Percentiles rank a stretch among this genome's conserved stretches.
phyloP scores from a whole-genome alignment of 768 basidiomycete genomes.

The Leccinum boreale region DNA sequence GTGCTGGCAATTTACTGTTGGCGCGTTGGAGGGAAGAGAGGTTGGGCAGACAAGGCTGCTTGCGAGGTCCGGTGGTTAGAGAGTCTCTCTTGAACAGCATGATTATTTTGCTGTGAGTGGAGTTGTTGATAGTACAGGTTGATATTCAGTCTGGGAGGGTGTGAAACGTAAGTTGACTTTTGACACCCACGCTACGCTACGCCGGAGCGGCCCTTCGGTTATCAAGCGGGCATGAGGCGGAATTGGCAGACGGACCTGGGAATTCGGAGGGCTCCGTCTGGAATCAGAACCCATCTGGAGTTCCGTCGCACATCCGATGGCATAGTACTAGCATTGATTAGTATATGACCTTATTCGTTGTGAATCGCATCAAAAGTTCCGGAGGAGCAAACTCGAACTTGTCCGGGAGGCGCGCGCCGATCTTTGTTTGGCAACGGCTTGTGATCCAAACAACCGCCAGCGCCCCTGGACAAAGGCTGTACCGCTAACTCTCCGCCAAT shows the following conservation, averaged over 20 bases:
- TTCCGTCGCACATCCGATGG: not conserved
- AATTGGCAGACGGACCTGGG: conserved; percentile 4
- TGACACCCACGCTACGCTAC: not conserved
- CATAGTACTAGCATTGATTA: not conserved
- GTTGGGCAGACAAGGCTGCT: not conserved
- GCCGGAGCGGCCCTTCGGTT: conserved; percentile 18
- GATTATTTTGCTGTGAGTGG: conserved; percentile 3
- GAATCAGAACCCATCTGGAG: not conserved
- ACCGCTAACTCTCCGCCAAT: not conserved
- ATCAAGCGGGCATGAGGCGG: conserved; percentile 9
- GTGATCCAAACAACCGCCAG: conserved; percentile 7
- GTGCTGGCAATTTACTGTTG: conserved; percentile 5
- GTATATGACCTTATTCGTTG: not conserved
- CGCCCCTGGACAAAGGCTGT: no score
- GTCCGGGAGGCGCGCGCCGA: not conserved
- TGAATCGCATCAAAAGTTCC: not conserved
- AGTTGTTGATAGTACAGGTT: conserved; percentile 25
- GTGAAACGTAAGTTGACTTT: conserved; percentile 29
- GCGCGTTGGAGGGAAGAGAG: conserved; percentile 2
- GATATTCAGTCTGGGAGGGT: conserved; percentile 1
- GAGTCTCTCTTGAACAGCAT: conserved; percentile 20
- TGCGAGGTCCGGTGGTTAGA: conserved; percentile 5
- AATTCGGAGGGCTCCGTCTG: not conserved
- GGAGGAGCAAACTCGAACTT: not conserved
- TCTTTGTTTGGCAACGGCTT: conserved; percentile 14